phyloP scores from a whole-genome alignment of 106 monocot genomes.

The Hemerocallis citrina region DNA sequence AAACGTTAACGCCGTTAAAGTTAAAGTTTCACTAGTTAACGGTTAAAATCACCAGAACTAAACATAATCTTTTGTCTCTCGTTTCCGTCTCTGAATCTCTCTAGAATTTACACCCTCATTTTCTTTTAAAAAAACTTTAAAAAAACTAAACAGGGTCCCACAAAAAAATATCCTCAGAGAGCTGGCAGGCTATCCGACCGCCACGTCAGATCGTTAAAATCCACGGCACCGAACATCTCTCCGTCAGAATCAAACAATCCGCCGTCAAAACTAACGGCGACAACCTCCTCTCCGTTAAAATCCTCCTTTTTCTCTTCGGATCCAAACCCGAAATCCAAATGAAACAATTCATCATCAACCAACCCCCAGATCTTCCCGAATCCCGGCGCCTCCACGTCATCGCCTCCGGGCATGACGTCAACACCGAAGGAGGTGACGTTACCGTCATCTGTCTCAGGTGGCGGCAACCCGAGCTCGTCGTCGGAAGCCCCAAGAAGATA shows the following conservation, averaged over 20 bases:
- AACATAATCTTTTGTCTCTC: too few relatives aligned
- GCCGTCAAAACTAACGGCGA: neutral
- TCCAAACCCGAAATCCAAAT: conserved; percentile 10
- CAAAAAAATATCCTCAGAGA: neutral
- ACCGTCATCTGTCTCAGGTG: conserved; percentile 3
- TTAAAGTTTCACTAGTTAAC: too few relatives aligned
- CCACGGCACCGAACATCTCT: neutral
- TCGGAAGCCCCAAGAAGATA: conserved; percentile 50
- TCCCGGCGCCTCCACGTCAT: neutral
- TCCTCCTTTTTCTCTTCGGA: neutral
- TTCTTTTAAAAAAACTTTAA: neutral
- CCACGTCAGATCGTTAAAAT: conserved; percentile 12
- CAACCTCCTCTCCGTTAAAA: neutral
- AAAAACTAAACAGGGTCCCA: neutral
- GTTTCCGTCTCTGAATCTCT: too few relatives aligned
- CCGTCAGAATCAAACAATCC: conserved; percentile 2
- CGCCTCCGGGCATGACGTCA: neutral
- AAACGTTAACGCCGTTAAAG: too few relatives aligned
- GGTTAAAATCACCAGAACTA: too few relatives aligned
- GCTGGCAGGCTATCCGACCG: neutral
- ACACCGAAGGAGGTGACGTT: neutral
- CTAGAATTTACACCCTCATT: conserved; percentile 2
- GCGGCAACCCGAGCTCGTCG: conserved; percentile 59
- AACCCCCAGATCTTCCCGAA: conserved; percentile 5
- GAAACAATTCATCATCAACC: neutral